Base-by-base conservation (phyloP, 306 rosid genomes). In the Trifolium pratense region DNA sequence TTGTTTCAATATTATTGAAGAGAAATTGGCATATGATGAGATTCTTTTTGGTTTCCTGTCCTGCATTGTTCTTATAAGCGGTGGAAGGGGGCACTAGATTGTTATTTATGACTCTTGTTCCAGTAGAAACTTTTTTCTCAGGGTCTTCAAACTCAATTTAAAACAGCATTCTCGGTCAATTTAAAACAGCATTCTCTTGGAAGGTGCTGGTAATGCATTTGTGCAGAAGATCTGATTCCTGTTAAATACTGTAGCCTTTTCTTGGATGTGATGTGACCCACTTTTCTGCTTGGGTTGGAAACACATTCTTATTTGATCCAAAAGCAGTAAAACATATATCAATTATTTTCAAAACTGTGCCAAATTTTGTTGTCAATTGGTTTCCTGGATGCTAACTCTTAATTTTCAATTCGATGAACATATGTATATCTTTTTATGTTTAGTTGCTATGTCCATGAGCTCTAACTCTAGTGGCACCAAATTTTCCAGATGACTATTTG, bases 171-270 rank as follows among this genome's bases (percentile, higher is more conserved):
- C 32, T 20, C 60, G 37, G 37, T 57, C 63, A 25, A 10, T 55
- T 31, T 10, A 2, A 55, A 55, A 55, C 32, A 21, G n/a, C 29
- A 3, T 55, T 55, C 32, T 20, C 60, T 55, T 55, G 60, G 7
- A 20, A 17, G 5, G 58, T 17, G 18, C 26, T 40, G 15, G 12
- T 9, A 29, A 40, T 40, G 46, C 46, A 40, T 40, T 3, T 40
- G 52, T 13, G 51, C 56, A 8, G 67, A 55, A 21, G 31, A 21
- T 56, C 36, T 46, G 58, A 13, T 67, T 21, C 15, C 46, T 26
- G 15, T 73, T 62, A 29, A 42, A 53, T 71, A n/a, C 43, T 21
- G n/a, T 40, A 40, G 68, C 56, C 17, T 25, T 45, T 40, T 12
- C 25, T n/a, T 23, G 40, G n/a, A 57, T 18, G 36, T 57, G n/a